These are phyloP conservation scores for Gymnopilus dilepis DNA, from an alignment of 768 basidiomycete genomes.

Conservation along the genomic window DNA sequence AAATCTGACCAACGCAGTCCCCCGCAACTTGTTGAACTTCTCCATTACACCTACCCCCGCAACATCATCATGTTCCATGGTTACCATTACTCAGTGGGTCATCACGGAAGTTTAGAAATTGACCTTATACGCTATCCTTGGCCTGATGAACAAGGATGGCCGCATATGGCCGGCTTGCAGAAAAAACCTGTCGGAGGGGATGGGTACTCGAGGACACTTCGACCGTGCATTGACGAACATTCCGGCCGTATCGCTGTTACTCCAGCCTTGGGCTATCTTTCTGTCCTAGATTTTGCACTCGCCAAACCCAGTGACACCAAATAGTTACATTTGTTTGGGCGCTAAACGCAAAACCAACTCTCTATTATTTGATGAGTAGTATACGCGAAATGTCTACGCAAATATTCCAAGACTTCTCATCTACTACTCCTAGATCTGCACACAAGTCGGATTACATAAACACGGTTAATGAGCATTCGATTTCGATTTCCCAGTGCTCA, in stretches of 20 bases:
- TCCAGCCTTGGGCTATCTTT: not conserved
- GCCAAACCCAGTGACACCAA: too few relatives aligned
- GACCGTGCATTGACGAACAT: not conserved
- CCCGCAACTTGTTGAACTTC: not conserved
- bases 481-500: too few relatives aligned
- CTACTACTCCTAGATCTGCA: too few relatives aligned
- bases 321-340: too few relatives aligned
- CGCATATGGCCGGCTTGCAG: not conserved
- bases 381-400: too few relatives aligned
- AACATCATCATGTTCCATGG: too few relatives aligned
- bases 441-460: too few relatives aligned
- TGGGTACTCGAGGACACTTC: not conserved
- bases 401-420: too few relatives aligned
- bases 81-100: not conserved
- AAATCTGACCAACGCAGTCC: not conserved
- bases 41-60: too few relatives aligned
- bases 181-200: not conserved
- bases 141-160: not conserved
- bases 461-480: too few relatives aligned
- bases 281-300: not conserved
- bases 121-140: not conserved
- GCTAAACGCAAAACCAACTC: too few relatives aligned
- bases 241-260: not conserved
- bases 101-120: not conserved
- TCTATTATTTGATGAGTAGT: too few relatives aligned